These are phyloP conservation scores for Symmetrospora coprosmae DNA, from an alignment of 768 basidiomycete genomes.

Conservation along the genomic window DNA sequence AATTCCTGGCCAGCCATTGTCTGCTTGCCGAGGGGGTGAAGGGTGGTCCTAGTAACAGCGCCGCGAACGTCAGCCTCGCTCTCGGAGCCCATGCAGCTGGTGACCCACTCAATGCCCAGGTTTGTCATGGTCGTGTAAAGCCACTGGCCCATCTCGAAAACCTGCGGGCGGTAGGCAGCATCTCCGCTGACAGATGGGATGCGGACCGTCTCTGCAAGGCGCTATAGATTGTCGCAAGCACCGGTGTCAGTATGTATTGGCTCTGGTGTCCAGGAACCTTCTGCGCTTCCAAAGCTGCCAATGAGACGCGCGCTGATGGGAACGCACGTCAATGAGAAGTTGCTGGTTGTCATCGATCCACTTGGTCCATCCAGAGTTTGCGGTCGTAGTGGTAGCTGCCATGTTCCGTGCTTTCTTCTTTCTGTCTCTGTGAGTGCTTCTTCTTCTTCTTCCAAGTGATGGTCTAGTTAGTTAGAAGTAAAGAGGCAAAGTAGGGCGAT, in stretches of 20 bases:
- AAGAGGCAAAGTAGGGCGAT: too few species aligned
- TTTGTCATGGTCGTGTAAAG: constrained; percentile 56
- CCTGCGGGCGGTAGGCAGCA: constrained; percentile 55
- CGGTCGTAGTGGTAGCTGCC: neutral
- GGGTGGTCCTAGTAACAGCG: neutral
- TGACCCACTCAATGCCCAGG: constrained; percentile 45
- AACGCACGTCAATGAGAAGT: constrained; percentile 61
- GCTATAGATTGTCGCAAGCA: neutral
- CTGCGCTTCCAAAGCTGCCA: constrained; percentile 67
- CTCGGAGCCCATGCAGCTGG: neutral
- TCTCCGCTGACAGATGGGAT: constrained; percentile 43
- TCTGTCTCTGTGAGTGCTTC: too few species aligned
- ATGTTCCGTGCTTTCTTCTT: neutral
- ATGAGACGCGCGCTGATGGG: constrained; percentile 50
- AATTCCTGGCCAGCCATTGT: constrained; percentile 14
- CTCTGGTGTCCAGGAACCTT: constrained; percentile 10
- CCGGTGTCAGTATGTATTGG: neutral
- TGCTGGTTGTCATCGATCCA: constrained; percentile 59
- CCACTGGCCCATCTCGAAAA: constrained; percentile 73
- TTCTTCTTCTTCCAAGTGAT: too few species aligned
- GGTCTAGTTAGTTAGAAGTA: too few species aligned
- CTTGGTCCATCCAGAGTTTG: too few species aligned
- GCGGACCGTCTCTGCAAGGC: constrained; percentile 24
- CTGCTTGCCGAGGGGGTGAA: neutral
- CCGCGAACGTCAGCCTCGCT: neutral